Percentiles rank a stretch among this genome's conserved stretches.
phyloP scores from a whole-genome alignment of 176 grass and related monocot species.

The Coix lacrymajobi region DNA sequence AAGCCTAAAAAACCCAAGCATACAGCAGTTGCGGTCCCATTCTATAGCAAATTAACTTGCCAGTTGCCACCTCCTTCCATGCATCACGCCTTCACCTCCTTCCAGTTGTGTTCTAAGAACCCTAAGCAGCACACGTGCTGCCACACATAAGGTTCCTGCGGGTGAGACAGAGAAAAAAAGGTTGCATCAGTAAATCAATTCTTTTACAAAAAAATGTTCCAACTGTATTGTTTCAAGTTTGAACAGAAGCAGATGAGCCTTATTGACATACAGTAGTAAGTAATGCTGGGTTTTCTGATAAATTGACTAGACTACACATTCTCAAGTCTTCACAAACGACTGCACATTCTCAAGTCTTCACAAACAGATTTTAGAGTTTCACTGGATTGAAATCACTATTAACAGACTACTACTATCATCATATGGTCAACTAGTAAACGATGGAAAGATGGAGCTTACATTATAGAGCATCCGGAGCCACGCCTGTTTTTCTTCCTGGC shows the following conservation, averaged over 20 bases:
- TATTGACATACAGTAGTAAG: background rate
- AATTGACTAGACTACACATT: background rate
- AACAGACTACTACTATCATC: background rate
- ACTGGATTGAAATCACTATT: background rate
- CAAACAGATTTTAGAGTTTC: background rate
- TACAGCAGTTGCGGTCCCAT: background rate
- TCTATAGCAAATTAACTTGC: constrained; percentile 39
- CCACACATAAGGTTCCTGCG: constrained; percentile 62
- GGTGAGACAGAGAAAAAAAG: background rate
- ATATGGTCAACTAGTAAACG: background rate
- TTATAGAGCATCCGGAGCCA: constrained; percentile 67
- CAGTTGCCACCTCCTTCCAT: background rate
- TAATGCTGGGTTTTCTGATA: background rate
- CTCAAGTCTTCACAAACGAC: background rate
- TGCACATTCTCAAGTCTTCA: background rate
- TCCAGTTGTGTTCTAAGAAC: constrained; percentile 1
- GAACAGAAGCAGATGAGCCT: background rate
- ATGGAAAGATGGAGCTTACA: constrained; percentile 31
- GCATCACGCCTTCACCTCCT: background rate
- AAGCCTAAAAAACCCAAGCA: background rate
- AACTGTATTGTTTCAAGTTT: background rate
- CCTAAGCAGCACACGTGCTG: constrained; percentile 36
- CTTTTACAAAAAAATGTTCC: background rate
- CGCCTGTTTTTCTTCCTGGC: constrained; percentile 63
- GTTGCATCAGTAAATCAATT: background rate